phyloP scores from a whole-genome alignment of 495 filamentous ascomycete genomes.

The Penicillium pulvis region DNA sequence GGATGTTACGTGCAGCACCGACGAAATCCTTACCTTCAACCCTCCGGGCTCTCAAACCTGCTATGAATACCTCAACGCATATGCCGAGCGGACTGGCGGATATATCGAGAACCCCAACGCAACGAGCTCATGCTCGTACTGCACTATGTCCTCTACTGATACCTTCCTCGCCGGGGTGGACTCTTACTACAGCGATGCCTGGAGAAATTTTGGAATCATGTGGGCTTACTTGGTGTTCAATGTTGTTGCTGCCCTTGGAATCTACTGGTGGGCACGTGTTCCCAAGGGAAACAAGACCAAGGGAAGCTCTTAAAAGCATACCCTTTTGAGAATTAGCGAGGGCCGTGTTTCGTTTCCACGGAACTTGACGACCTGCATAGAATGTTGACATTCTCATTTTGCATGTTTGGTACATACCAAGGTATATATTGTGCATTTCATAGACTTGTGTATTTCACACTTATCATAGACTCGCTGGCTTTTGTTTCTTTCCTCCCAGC shows the following conservation, averaged over 20 bases:
- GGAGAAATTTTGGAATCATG: conserved; percentile 63
- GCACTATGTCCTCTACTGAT: conserved; percentile 57
- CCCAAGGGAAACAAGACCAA: conserved; percentile 10
- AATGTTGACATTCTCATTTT: neutral
- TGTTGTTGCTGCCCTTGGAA: conserved; percentile 55
- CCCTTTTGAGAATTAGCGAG: neutral
- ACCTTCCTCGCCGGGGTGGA: conserved; percentile 50
- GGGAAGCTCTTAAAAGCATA: neutral
- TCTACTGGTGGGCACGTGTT: conserved; percentile 55
- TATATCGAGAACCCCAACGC: conserved; percentile 52
- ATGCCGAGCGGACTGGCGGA: conserved; percentile 47
- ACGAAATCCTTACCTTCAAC: conserved; percentile 53
- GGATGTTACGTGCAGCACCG: conserved; percentile 48
- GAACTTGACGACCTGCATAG: neutral
- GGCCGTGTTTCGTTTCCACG: neutral
- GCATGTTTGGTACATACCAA: neutral
- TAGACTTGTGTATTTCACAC: neutral
- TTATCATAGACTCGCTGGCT: neutral
- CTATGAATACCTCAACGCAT: conserved; percentile 46
- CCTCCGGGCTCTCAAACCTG: conserved; percentile 51
- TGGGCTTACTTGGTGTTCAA: conserved; percentile 67
- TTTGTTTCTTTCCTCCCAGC: neutral
- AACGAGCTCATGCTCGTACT: conserved; percentile 58
- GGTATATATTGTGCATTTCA: neutral
- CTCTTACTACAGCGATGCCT: conserved; percentile 53